Evolutionary conservation across 1,139 yeast genomes (phyloP), one percentile per base, ranked within the genome.

Genomic region (Zygosaccharomyces pseudobailii): DNA sequence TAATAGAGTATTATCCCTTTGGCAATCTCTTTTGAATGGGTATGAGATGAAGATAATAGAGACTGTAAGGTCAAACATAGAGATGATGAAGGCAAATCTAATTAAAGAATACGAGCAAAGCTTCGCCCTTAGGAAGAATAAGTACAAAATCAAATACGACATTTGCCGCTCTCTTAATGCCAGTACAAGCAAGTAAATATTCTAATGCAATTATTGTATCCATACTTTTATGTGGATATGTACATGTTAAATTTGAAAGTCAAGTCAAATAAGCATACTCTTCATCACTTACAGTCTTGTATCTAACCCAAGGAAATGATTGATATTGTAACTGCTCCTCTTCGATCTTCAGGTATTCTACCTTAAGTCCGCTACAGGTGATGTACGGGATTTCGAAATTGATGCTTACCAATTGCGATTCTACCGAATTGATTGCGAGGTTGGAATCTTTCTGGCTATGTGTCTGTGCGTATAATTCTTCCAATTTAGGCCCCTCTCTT

Each of bases 281-380:
- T 13, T 67, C 67, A 45, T 73, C 85, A 50, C 75, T 75, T 57
- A 76, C 72, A 8, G 85, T 80, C 50, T 80, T 75, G 62, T 85
- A 85, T 50, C 87, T 73, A 3, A 85, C 87, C 95, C 95, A 85
- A 0, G 94, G 92, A 61, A 85, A 84, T 23, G 87, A 78, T 56
- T 85, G 89, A 59, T 84, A 84, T 55, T 80, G 80, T 49, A 84
- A 69, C 56, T 78, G 78, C 9, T 82, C 80, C 60, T 85, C 94
- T 45, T 78, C 78, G 45, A 85, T 82, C 57, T 86, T 78, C 58
- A 85, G 71, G 63, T 81, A 85, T 49, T 85, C 82, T 25, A 85
- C 84, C 61, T 84, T 86, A 48, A 85, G 71, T 1, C 89, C 90
- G 57, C 85, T 78, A 38, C 84, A 78, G 4, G 89, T 77, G 57